A percentile compares a stretch with the other conserved stretches of the same genome.
phyloP scores from a whole-genome alignment of 768 basidiomycete genomes.

The Thelephora ganbajun region DNA sequence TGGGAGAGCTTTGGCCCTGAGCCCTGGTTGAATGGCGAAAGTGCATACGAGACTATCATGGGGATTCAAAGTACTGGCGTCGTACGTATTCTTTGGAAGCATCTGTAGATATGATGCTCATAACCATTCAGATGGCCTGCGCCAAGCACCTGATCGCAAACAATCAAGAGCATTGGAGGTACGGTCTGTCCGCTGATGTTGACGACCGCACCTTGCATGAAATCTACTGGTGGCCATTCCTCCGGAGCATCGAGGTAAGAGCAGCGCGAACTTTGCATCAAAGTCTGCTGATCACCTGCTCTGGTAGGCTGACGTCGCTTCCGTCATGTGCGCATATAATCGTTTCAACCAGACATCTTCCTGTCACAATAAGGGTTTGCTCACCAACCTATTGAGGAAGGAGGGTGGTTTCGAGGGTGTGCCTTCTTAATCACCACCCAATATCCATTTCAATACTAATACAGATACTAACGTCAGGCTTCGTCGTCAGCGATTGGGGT shows the following conservation, averaged over 20 bases:
- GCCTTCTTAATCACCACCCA: not conserved
- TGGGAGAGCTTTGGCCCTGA: conserved; percentile 12
- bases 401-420: not conserved
- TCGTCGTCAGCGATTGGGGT: not conserved
- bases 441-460: not conserved
- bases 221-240: conserved; percentile 8
- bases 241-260: conserved; percentile 7
- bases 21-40: conserved; percentile 20
- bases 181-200: conserved; percentile 6
- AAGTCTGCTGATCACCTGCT: not conserved
- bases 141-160: conserved; percentile 1
- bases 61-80: conserved; percentile 20
- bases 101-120: not conserved
- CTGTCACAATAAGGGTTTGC: not conserved
- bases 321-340: not conserved
- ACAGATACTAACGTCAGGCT: not conserved
- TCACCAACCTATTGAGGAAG: not conserved
- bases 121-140: not conserved
- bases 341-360: not conserved
- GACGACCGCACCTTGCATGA: conserved; percentile 10
- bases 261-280: not conserved
- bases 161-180: conserved; percentile 8
- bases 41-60: conserved; percentile 17
- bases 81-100: not conserved
- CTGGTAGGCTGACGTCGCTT: not conserved